Evolutionary conservation across 768 basidiomycete species (phyloP), one percentile per base, ranked within the genome.

Genomic region (Pleurotus cornucopiae): DNA sequence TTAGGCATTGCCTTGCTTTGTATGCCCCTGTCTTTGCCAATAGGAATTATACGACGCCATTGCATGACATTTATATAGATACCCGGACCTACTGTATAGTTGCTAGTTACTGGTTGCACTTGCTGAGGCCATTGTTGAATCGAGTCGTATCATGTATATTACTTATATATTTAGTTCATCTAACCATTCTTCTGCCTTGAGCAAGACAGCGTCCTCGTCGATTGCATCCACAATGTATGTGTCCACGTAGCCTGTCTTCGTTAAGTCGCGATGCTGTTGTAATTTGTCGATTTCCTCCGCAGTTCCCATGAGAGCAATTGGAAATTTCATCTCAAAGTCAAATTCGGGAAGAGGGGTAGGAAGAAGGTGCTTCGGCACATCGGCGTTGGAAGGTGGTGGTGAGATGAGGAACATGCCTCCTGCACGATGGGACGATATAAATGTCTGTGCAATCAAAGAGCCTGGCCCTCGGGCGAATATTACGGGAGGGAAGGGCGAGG

Each of bases 351-450:
- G 62, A 16, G 67, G 64, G 0, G 70, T 72, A 0, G 75, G 72
- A 5, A 78, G 71, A 25, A 62, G 52, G 34, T 38, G 53, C 11
- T 58, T 61, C 2, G 66, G 49, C 16, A 79, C 63, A 1, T 68
- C 64, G 6, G 64, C 61, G 54, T 81, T 77, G 41, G 75, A 72
- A 7, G 71, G 47, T 1, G 82, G 83, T 6, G 82, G 83, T 20
- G 80, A 78, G 30, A 86, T 76, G n/a, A 89, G 72, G 56, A 86
- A 74, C 48, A 89, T 71, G 0, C 78, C 87, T 4, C 76, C 72
- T 5, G 83, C 83, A 1, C 87, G 85, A 61, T 87, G 69, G 18
- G 84, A 86, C 1, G 83, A 86, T 58, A 89, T 79, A 65, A 86
- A 89, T 18, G 80, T 74, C 65, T 89, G 84, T 6, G 83, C 78